Evolutionary conservation across 352 stramenopile genomes (phyloP).

Genomic region (Globisporangium solare): DNA sequence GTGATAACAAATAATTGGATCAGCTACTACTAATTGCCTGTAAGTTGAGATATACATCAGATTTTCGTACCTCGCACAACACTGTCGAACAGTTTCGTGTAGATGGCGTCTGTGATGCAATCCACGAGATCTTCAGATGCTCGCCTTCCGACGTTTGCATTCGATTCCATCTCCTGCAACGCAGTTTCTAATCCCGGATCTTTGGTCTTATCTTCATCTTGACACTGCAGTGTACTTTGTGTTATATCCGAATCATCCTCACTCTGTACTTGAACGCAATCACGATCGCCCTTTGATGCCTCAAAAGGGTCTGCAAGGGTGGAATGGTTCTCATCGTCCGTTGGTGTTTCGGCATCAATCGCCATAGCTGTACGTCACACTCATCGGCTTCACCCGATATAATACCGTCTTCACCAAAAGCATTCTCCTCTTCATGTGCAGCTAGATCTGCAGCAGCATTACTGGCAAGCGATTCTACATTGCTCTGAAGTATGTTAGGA

Average conservation of each 20-base stretch:
- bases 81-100: slow-evolving; percentile 16
- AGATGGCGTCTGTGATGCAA: slow-evolving; percentile 20
- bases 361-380: neutral
- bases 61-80: slow-evolving; percentile 16
- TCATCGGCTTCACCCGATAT: neutral
- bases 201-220: neutral
- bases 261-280: neutral
- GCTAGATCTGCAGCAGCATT: neutral
- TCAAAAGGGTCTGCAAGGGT: neutral
- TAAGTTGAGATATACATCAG: neutral
- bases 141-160: neutral
- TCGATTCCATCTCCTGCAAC: neutral
- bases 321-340: neutral
- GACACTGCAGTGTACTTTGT: neutral
- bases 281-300: neutral
- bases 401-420: neutral
- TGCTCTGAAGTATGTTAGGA: neutral
- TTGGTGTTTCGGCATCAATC: neutral
- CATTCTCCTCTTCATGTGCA: neutral
- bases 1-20: neutral
- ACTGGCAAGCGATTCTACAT: neutral
- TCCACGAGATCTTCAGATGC: neutral
- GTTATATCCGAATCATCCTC: neutral
- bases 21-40: neutral
- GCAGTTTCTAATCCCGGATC: neutral